Percentiles rank a stretch among this genome's conserved stretches.
Evolutionary conservation across 179 eudicot species (phyloP).

Genomic region (Nepenthes alata): DNA sequence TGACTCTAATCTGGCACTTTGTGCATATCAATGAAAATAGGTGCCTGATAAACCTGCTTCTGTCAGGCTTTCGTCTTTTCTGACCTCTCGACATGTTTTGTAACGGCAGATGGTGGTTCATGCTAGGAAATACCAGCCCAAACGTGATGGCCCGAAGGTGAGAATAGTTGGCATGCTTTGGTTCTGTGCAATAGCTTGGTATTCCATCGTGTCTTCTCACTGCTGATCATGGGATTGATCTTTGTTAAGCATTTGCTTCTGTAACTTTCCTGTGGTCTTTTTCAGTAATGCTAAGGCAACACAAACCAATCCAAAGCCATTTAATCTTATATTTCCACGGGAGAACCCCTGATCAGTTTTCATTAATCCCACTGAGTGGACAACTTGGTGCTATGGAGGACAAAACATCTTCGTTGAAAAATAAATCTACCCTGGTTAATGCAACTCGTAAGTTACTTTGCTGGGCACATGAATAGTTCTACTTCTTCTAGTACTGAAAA

Average conservation of each 20-base stretch:
- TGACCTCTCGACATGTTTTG: constrained; percentile 73
- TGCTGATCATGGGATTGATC: not conserved
- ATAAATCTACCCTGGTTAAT: constrained; percentile 7
- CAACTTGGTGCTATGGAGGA: constrained; percentile 3
- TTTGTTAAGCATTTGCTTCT: not conserved
- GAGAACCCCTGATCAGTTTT: constrained; percentile 36
- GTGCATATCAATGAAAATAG: not conserved
- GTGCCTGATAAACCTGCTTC: constrained; percentile 5
- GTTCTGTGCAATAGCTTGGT: not conserved
- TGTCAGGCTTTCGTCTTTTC: constrained; percentile 22
- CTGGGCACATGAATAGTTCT: not conserved
- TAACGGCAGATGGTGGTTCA: constrained; percentile 36
- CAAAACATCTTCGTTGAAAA: constrained; percentile 10
- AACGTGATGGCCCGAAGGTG: constrained; percentile 66
- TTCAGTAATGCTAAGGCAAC: constrained; percentile 20
- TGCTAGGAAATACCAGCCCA: constrained; percentile 80
- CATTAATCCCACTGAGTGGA: constrained; percentile 14
- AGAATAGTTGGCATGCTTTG: constrained; percentile 1
- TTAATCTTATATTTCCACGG: constrained; percentile 21
- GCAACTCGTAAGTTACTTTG: constrained; percentile 17
- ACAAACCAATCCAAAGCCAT: constrained; percentile 10
- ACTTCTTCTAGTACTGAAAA: not conserved
- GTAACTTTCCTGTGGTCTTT: constrained; percentile 13
- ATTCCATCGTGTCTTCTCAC: not conserved
- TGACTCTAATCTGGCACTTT: not conserved